Percentiles rank a stretch among this genome's conserved stretches.
Evolutionary conservation across 2,329 filamentous ascomycete genomes (phyloP).

Genomic region (Phyllosticta citrichinensis): DNA sequence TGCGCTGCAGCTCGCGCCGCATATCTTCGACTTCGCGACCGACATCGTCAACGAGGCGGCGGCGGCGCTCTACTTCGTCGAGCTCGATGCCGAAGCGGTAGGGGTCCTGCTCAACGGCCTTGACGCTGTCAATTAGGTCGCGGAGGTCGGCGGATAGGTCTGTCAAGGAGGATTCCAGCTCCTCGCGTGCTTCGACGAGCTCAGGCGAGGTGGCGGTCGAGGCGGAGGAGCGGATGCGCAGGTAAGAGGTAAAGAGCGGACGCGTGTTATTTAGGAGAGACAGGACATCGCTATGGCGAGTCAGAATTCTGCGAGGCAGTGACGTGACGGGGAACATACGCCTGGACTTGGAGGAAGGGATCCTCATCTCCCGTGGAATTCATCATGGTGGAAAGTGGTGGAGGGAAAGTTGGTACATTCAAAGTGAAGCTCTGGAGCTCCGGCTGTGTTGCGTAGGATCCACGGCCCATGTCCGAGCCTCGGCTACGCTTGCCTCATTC

Average conservation of each 20-base stretch:
- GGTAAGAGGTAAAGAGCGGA: slow-evolving; percentile 85
- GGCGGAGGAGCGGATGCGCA: slow-evolving; percentile 84
- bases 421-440: neutral
- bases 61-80: slow-evolving; percentile 70
- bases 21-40: slow-evolving; percentile 82
- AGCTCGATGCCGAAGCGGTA: slow-evolving; percentile 76
- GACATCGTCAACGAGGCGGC: slow-evolving; percentile 80
- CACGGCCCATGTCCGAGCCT: neutral
- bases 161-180: slow-evolving; percentile 69
- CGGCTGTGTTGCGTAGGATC: neutral
- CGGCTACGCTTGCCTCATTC: neutral
- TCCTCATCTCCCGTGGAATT: slow-evolving; percentile 31
- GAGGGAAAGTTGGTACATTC: neutral
- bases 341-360: slow-evolving; percentile 42
- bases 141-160: slow-evolving; percentile 72
- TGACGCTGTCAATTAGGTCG: slow-evolving; percentile 79
- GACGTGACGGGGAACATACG: slow-evolving; percentile 20
- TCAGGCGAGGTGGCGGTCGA: slow-evolving; percentile 61
- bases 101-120: slow-evolving; percentile 78
- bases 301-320: neutral
- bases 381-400: slow-evolving; percentile 22
- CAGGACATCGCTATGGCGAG: slow-evolving; percentile 64
- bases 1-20: slow-evolving; percentile 64
- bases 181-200: slow-evolving; percentile 52
- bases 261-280: slow-evolving; percentile 69